A percentile compares a stretch with the other conserved stretches of the same genome.
These are phyloP conservation scores for Linanthus parryae DNA, from an alignment of 148 eudicot genomes.

Conservation along the genomic window DNA sequence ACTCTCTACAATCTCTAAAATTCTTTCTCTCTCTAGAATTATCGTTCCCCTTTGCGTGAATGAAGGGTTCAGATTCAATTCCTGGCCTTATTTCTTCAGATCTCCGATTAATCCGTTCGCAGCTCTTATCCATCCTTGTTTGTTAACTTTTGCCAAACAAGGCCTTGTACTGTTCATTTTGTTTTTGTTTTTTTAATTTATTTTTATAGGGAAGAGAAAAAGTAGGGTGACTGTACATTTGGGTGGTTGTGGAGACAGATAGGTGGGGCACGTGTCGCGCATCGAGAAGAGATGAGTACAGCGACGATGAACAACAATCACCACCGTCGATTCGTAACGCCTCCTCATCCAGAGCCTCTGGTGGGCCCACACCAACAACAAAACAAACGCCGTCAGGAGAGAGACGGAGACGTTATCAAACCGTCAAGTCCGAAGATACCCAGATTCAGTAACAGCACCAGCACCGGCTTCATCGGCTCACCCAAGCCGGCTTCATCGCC, in stretches of 20 bases:
- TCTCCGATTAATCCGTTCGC: constrained; percentile 2
- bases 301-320: constrained; percentile 12
- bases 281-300: constrained; percentile 8
- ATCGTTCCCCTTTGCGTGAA: no score
- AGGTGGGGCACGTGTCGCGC: constrained; percentile 20
- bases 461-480: not conserved
- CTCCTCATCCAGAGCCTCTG: no score
- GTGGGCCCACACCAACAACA: constrained; percentile 21
- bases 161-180: not conserved
- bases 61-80: no score
- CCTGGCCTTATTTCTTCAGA: not conserved
- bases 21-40: not conserved
- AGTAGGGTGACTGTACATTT: no score
- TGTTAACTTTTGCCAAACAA: not conserved
- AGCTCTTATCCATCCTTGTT: no score
- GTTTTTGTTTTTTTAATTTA: not conserved
- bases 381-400: not conserved
- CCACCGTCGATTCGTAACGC: constrained; percentile 15
- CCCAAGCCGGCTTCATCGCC: not conserved
- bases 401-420: not conserved
- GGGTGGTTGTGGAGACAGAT: not conserved
- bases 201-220: not conserved
- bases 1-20: not conserved
- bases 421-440: constrained; percentile 1
- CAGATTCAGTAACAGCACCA: not conserved